phyloP scores from a whole-genome alignment of 148 eudicot species.

The Silene latifolia region DNA sequence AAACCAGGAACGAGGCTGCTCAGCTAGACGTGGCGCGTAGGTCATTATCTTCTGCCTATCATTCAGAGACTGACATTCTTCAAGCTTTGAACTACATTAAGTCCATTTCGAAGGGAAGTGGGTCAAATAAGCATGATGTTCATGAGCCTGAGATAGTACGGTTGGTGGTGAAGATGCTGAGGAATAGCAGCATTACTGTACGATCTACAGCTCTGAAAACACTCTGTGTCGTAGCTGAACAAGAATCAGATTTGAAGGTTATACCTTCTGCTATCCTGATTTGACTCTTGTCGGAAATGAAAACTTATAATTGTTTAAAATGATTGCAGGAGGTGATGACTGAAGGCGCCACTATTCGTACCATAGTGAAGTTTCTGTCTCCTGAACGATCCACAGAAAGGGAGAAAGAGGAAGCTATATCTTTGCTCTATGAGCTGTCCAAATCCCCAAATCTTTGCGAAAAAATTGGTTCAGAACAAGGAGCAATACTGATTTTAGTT shows the following conservation, averaged over 20 bases:
- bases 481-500: constrained; percentile 78
- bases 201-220: constrained; percentile 69
- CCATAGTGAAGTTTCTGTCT: constrained; percentile 64
- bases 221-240: constrained; percentile 63
- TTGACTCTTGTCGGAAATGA: neutral
- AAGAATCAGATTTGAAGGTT: constrained; percentile 74
- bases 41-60: constrained; percentile 43
- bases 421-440: constrained; percentile 79
- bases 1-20: constrained; percentile 84
- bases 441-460: constrained; percentile 61
- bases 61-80: constrained; percentile 57
- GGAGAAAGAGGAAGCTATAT: constrained; percentile 72
- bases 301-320: neutral
- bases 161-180: constrained; percentile 61
- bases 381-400: constrained; percentile 63
- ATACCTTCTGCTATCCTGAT: no score
- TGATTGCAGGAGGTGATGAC: constrained; percentile 66
- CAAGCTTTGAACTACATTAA: constrained; percentile 59
- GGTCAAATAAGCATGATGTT: constrained; percentile 53
- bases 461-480: constrained; percentile 78
- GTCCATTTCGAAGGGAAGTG: constrained; percentile 47
- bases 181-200: constrained; percentile 55
- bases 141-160: constrained; percentile 61
- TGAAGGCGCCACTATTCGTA: constrained; percentile 80
- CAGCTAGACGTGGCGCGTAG: constrained; percentile 71